Evolutionary conservation across 192 early-diverging fungal genomes (phyloP).

Genomic region (Mortierella alpina): DNA sequence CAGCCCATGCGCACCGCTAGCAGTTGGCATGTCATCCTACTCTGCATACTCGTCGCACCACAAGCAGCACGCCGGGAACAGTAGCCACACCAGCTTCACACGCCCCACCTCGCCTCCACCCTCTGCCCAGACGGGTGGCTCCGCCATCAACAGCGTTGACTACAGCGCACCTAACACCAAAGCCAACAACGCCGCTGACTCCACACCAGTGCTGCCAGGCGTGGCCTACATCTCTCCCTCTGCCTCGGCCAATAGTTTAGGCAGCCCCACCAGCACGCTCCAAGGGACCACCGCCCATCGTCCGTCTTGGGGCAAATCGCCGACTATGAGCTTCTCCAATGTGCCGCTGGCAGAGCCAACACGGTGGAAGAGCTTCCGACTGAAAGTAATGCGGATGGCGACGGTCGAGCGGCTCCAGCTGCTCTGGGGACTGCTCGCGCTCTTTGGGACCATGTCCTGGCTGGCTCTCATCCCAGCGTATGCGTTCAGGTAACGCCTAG

Average conservation of each 20-base stretch:
- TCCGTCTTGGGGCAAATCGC: not conserved
- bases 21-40: slow-evolving; percentile 31
- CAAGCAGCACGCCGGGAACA: not conserved
- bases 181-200: slow-evolving; percentile 1
- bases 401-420: slow-evolving; percentile 45
- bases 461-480: slow-evolving; percentile 36
- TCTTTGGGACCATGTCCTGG: slow-evolving; percentile 46
- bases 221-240: not conserved
- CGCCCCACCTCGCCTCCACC: not conserved
- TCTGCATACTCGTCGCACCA: slow-evolving; percentile 27
- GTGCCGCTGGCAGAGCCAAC: slow-evolving; percentile 4
- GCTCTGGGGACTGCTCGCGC: slow-evolving; percentile 36
- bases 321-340: slow-evolving; percentile 11
- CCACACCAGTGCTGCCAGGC: not conserved
- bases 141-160: not conserved
- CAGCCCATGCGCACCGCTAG: not conserved
- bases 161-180: not conserved
- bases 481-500: slow-evolving; percentile 35
- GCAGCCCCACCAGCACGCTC: slow-evolving; percentile 21
- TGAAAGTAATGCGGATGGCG: slow-evolving; percentile 39
- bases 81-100: not conserved
- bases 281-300: not conserved
- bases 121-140: not conserved
- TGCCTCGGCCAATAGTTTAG: not conserved
- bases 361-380: slow-evolving; percentile 33